Evolutionary conservation across 169 alveolate species (phyloP).

Genomic region (Cyclospora cayetanensis): DNA sequence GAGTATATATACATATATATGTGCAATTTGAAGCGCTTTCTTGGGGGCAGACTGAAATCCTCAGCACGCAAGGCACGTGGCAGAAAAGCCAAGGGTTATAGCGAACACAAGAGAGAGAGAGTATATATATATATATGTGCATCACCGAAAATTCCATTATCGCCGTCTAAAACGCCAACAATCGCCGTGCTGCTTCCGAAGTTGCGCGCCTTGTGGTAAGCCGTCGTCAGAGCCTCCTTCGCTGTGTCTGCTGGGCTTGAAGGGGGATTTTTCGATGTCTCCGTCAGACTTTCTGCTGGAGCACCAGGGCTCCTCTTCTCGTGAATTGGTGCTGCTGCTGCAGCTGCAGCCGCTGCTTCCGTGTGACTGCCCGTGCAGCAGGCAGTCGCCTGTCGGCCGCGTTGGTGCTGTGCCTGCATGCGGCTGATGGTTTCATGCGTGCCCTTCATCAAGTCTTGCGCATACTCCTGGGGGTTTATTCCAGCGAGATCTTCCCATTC

Average conservation of each 20-base stretch:
- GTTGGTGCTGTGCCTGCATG: not conserved
- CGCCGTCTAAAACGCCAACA: conserved; percentile 58
- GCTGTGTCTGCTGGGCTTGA: conserved; percentile 25
- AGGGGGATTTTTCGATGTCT: too few relatives aligned
- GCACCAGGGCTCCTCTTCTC: not conserved
- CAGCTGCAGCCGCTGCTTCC: not conserved
- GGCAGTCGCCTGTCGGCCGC: not conserved
- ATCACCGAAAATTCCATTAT: conserved; percentile 43
- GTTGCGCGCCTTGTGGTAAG: conserved; percentile 22
- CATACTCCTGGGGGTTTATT: conserved; percentile 73
- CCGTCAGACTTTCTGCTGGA: not conserved
- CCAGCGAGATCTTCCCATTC: conserved; percentile 79
- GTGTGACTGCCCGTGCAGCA: not conserved
- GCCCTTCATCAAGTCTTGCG: conserved; percentile 73
- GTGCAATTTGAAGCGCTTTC: not conserved
- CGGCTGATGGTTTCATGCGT: not conserved
- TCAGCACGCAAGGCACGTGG: too few relatives aligned
- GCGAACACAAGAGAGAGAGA: not conserved
- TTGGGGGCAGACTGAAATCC: too few relatives aligned
- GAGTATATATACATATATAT: not conserved
- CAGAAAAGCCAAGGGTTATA: too few relatives aligned
- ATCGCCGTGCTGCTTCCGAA: conserved; percentile 68
- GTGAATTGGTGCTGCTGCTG: not conserved
- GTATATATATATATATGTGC: not conserved
- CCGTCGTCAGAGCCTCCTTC: conserved; percentile 14